A percentile compares a stretch with the other conserved stretches of the same genome.
Conservation (phyloP, 2,329 filamentous ascomycete genomes). For the Hymenoscyphus linearis region DNA sequence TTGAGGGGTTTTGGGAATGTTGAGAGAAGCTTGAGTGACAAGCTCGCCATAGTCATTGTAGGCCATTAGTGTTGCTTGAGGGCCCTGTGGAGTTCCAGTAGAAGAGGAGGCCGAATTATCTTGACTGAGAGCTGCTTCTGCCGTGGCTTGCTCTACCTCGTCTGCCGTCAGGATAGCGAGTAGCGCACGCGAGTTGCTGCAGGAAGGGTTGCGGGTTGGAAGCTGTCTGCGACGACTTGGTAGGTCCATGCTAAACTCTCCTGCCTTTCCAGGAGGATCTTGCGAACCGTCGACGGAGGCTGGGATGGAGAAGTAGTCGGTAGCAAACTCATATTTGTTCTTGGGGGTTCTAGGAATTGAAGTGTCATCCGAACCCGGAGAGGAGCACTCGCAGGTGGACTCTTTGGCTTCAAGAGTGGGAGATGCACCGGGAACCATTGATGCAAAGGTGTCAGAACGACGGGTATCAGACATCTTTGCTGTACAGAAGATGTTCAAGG, state of each 20-base stretch:
- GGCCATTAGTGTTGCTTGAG: constrained; percentile 11
- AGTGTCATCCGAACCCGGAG: background rate
- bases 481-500: background rate
- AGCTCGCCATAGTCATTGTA: constrained; percentile 31
- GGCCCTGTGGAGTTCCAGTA: background rate
- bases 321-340: background rate
- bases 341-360: background rate
- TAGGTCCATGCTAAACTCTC: background rate
- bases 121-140: background rate
- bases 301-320: constrained; percentile 5
- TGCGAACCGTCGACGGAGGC: background rate
- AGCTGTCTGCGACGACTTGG: background rate
- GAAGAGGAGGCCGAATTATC: background rate
- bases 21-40: constrained; percentile 16
- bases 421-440: background rate
- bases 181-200: background rate
- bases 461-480: background rate
- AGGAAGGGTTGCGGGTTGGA: background rate
- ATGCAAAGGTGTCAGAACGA: background rate
- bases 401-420: background rate
- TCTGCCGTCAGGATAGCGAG: background rate
- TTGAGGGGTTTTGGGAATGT: background rate
- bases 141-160: background rate
- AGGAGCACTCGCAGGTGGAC: background rate
- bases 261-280: background rate